phyloP scores from a whole-genome alignment of 2,329 filamentous ascomycete species.

The Magnaporthales sp. region DNA sequence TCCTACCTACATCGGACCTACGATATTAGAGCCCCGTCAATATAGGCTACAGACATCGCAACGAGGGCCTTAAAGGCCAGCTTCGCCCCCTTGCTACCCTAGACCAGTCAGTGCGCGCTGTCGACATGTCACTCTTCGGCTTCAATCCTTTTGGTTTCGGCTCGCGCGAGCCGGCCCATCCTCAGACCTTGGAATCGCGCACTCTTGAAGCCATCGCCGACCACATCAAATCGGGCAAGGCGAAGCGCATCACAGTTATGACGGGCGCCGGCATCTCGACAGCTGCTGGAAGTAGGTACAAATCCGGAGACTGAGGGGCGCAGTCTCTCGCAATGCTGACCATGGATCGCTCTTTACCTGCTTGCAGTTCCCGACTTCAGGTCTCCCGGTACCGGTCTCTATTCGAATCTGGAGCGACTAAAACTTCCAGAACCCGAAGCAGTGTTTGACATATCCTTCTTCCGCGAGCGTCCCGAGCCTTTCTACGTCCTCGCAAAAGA shows the following conservation, averaged over 20 bases:
- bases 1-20: neutral
- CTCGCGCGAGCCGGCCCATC: neutral
- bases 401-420: slow-evolving; percentile 80
- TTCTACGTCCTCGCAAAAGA: slow-evolving; percentile 92
- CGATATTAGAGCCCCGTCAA: neutral
- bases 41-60: neutral
- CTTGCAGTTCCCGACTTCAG: slow-evolving; percentile 73
- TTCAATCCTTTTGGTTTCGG: neutral
- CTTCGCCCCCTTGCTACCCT: neutral
- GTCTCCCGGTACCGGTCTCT: slow-evolving; percentile 86
- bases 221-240: slow-evolving; percentile 63
- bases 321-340: neutral
- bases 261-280: slow-evolving; percentile 86
- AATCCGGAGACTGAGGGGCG: neutral
- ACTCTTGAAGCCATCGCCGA: slow-evolving; percentile 69
- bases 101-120: neutral
- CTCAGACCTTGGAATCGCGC: slow-evolving; percentile 44
- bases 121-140: neutral
- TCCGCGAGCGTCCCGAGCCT: slow-evolving; percentile 71
- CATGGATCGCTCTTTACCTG: slow-evolving; percentile 39
- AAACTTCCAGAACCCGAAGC: slow-evolving; percentile 85
- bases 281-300: slow-evolving; percentile 48
- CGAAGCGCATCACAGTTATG: slow-evolving; percentile 72
- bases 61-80: neutral
- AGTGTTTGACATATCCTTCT: slow-evolving; percentile 89